Conservation (phyloP, 2,329 filamentous ascomycete genomes). For the Chrysoporthe puriensis region DNA sequence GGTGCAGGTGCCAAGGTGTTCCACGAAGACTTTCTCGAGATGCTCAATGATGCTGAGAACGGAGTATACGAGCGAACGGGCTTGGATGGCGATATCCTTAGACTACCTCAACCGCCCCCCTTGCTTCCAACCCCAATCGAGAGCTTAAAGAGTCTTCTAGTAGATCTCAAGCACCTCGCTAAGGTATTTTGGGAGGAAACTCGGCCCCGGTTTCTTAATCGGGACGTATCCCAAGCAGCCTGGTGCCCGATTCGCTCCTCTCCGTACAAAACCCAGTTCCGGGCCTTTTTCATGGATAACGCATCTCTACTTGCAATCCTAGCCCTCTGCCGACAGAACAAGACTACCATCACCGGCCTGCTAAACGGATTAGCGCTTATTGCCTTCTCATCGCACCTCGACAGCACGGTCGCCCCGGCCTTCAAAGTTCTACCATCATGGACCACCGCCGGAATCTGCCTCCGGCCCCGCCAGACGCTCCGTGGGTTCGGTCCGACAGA, state of each 20-base stretch:
- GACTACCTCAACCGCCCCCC: constrained; percentile 32
- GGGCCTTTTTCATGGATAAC: constrained; percentile 23
- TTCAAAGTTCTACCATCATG: constrained; percentile 28
- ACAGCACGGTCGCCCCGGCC: constrained; percentile 17
- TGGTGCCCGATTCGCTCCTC: constrained; percentile 29
- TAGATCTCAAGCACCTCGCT: constrained; percentile 14
- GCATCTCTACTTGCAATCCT: constrained; percentile 22
- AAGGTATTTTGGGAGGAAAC: constrained; percentile 26
- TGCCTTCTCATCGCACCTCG: constrained; percentile 23
- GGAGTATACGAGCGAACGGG: constrained; percentile 30
- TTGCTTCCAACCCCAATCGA: constrained; percentile 36
- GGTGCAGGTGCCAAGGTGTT: constrained; percentile 26
- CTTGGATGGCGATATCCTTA: constrained; percentile 34
- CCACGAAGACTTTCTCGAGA: constrained; percentile 34
- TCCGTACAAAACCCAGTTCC: constrained; percentile 24
- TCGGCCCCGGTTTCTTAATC: constrained; percentile 27
- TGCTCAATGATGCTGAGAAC: constrained; percentile 32
- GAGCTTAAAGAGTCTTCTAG: constrained; percentile 15
- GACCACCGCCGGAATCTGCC: constrained; percentile 29
- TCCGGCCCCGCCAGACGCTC: constrained; percentile 20
- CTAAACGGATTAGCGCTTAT: constrained; percentile 27
- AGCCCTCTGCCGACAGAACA: constrained; percentile 27
- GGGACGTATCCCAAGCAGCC: constrained; percentile 29
- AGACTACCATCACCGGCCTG: constrained; percentile 29
- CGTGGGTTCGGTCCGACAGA: constrained; percentile 26